Conservation (phyloP, 768 basidiomycete genomes). For the Mycena leptocephala region DNA sequence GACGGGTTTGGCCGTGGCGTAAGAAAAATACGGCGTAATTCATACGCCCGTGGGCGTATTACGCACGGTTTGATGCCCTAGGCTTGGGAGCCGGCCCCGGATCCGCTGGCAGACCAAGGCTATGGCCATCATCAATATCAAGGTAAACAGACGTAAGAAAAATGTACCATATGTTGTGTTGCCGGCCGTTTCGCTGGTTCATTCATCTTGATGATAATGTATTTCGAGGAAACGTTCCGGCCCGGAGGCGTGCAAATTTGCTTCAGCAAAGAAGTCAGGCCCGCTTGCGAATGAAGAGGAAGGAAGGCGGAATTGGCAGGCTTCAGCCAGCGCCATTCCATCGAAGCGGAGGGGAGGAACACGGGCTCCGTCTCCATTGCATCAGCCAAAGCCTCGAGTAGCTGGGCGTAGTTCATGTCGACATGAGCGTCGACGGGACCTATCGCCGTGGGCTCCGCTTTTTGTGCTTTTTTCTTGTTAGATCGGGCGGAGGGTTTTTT, state of each 20-base stretch:
- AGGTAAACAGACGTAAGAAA: background rate
- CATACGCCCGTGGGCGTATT: too few relatives aligned
- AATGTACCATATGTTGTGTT: background rate
- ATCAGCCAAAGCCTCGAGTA: background rate
- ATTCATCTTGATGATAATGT: background rate
- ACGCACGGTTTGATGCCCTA: too few relatives aligned
- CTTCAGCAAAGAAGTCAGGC: background rate
- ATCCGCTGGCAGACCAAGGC: conserved; percentile 1
- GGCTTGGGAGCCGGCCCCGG: too few relatives aligned
- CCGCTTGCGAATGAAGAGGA: background rate
- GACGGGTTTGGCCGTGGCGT: too few relatives aligned
- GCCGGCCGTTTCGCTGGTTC: background rate
- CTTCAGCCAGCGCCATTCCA: background rate
- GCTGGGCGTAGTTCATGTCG: background rate
- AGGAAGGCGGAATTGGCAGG: background rate
- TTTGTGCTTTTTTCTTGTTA: background rate
- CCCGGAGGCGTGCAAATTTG: background rate
- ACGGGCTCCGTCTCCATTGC: background rate
- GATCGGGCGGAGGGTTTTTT: too few relatives aligned
- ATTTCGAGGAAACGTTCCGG: background rate
- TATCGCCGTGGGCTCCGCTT: background rate
- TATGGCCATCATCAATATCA: background rate
- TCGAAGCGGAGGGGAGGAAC: background rate
- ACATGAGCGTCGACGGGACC: background rate
- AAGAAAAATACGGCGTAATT: too few relatives aligned